A percentile compares a stretch with the other conserved stretches of the same genome.
phyloP scores from a whole-genome alignment of 1,284 basidiomycete species.

The Ceratobasidium sp. region DNA sequence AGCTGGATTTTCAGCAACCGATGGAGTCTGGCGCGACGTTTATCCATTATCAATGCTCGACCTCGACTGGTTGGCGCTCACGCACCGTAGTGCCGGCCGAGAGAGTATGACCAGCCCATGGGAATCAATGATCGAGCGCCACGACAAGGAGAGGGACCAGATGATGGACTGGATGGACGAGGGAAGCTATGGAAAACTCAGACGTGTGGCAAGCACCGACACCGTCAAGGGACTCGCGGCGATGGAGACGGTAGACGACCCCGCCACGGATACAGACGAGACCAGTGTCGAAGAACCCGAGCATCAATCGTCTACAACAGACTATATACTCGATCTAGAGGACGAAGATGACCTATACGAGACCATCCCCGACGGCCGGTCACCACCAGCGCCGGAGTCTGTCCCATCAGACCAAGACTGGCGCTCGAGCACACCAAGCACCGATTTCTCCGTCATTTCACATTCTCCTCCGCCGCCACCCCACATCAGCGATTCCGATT shows the following conservation, averaged over 20 bases:
- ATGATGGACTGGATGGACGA: conserved; percentile 40
- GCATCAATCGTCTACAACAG: too few relatives aligned
- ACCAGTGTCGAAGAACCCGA: too few relatives aligned
- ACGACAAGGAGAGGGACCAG: conserved; percentile 41
- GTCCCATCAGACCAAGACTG: not conserved
- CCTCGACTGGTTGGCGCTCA: conserved; percentile 39
- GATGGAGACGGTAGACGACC: not conserved
- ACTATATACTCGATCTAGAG: too few relatives aligned
- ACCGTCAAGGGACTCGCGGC: conserved; percentile 9
- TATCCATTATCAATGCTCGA: conserved; percentile 41
- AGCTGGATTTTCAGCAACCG: conserved; percentile 32
- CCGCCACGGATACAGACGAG: not conserved
- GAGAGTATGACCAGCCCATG: conserved; percentile 35
- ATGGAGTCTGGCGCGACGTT: conserved; percentile 40
- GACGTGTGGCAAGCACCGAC: conserved; percentile 28
- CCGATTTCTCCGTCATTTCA: not conserved
- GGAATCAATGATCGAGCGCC: conserved; percentile 43
- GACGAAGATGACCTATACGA: too few relatives aligned
- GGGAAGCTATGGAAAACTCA: conserved; percentile 21
- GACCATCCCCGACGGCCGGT: too few relatives aligned
- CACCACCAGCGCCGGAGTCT: too few relatives aligned
- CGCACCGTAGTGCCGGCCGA: not conserved
- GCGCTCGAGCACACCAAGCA: conserved; percentile 1
- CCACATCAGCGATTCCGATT: not conserved
- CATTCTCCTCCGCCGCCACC: not conserved